These are phyloP conservation scores for Chrysoporthe cubensis DNA, from an alignment of 2,329 filamentous ascomycete species.

Conservation along the genomic window DNA sequence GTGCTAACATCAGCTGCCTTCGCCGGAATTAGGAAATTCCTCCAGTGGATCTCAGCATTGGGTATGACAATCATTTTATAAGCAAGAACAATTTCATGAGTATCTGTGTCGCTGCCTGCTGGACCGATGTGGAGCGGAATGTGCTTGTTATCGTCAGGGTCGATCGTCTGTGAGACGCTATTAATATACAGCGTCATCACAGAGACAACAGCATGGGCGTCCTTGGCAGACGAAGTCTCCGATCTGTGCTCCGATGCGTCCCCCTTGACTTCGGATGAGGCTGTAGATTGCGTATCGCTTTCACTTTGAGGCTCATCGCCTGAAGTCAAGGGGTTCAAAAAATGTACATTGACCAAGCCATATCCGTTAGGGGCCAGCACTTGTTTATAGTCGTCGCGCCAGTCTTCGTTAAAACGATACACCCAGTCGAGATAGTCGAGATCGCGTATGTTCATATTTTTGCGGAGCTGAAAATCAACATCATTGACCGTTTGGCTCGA, in stretches of 20 bases:
- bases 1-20: slow-evolving; percentile 2
- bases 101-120: background rate
- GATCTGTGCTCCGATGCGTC: background rate
- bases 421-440: slow-evolving; percentile 7
- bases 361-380: background rate
- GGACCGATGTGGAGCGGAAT: background rate
- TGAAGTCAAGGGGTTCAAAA: background rate
- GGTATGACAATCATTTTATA: slow-evolving; percentile 11
- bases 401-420: background rate
- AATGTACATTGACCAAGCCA: background rate
- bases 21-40: slow-evolving; percentile 11
- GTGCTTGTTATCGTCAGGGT: background rate
- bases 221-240: background rate
- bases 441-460: background rate
- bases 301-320: background rate
- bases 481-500: background rate
- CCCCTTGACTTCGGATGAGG: background rate
- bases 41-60: background rate
- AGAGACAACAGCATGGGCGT: background rate
- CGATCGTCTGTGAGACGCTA: background rate
- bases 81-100: slow-evolving; percentile 3
- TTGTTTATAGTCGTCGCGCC: background rate
- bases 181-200: slow-evolving; percentile 9
- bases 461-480: background rate
- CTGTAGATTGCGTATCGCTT: background rate